Percentiles rank a stretch among this genome's conserved stretches.
These are phyloP conservation scores for Cantharellus cinnabarinus DNA, from an alignment of 768 basidiomycete genomes.

Conservation along the genomic window DNA sequence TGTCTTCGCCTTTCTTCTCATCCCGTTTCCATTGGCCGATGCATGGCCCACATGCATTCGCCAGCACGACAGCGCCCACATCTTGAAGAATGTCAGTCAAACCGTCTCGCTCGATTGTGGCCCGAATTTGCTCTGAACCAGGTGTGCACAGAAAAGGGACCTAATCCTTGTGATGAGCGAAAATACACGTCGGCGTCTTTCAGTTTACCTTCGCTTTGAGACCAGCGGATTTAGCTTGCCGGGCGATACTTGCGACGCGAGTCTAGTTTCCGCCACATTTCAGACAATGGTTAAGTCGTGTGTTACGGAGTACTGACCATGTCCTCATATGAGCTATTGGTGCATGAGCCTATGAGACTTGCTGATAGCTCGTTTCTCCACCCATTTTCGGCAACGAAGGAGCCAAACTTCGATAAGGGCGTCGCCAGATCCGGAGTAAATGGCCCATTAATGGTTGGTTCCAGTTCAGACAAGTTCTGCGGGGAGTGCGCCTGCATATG, in stretches of 20 bases:
- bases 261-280: conserved; percentile 31
- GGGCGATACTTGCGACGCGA: conserved; percentile 74
- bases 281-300: neutral
- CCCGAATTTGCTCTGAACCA: conserved; percentile 89
- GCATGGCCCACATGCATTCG: conserved; percentile 97
- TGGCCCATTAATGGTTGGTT: conserved; percentile 88
- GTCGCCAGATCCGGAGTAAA: conserved; percentile 96
- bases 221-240: conserved; percentile 72
- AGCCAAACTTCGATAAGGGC: conserved; percentile 72
- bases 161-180: conserved; percentile 14
- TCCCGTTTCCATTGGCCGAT: conserved; percentile 98
- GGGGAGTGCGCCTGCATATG: neutral
- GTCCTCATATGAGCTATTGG: conserved; percentile 95
- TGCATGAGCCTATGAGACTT: conserved; percentile 91
- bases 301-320: conserved; percentile 32
- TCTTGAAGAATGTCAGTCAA: conserved; percentile 63
- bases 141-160: conserved; percentile 78
- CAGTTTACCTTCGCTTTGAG: conserved; percentile 44
- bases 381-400: conserved; percentile 59
- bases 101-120: conserved; percentile 89
- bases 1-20: conserved; percentile 73
- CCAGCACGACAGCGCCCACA: conserved; percentile 85
- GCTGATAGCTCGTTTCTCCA: conserved; percentile 92
- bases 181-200: conserved; percentile 8
- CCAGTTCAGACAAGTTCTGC: conserved; percentile 72